These are phyloP conservation scores for Xylaria flabelliformis DNA, from an alignment of 495 filamentous ascomycete genomes.

Conservation along the genomic window DNA sequence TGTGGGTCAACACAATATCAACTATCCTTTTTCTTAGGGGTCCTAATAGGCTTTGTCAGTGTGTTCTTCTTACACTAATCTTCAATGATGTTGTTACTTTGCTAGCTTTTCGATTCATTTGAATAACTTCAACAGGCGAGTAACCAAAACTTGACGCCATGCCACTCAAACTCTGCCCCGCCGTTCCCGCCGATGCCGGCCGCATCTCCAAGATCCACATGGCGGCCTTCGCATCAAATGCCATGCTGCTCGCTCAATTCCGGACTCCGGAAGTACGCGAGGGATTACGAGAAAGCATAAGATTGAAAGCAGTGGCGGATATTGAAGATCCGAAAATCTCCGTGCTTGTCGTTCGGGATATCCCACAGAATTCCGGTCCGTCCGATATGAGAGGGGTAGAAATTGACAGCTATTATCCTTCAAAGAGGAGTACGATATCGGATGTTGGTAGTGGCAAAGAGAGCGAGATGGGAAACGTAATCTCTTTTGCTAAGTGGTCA, in stretches of 20 bases:
- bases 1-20: neutral
- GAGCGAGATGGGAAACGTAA: conserved; percentile 17
- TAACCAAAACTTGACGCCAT: neutral
- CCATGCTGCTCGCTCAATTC: conserved; percentile 49
- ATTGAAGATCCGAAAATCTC: conserved; percentile 39
- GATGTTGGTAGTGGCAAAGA: neutral
- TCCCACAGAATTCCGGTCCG: neutral
- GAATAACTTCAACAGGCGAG: neutral
- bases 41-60: too few relatives aligned
- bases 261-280: conserved; percentile 42
- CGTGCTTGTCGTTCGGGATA: conserved; percentile 38
- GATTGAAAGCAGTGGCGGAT: conserved; percentile 39
- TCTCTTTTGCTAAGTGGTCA: conserved; percentile 52
- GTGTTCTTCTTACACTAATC: neutral
- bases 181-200: conserved; percentile 38
- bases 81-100: neutral
- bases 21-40: neutral
- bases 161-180: conserved; percentile 27
- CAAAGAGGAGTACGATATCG: neutral
- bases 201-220: conserved; percentile 51
- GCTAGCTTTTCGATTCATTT: neutral
- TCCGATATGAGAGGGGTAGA: neutral
- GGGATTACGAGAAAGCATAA: conserved; percentile 34
- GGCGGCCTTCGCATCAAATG: conserved; percentile 48
- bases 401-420: neutral